phyloP scores from a whole-genome alignment of 352 stramenopile genomes.

The Aphanomyces astaci region DNA sequence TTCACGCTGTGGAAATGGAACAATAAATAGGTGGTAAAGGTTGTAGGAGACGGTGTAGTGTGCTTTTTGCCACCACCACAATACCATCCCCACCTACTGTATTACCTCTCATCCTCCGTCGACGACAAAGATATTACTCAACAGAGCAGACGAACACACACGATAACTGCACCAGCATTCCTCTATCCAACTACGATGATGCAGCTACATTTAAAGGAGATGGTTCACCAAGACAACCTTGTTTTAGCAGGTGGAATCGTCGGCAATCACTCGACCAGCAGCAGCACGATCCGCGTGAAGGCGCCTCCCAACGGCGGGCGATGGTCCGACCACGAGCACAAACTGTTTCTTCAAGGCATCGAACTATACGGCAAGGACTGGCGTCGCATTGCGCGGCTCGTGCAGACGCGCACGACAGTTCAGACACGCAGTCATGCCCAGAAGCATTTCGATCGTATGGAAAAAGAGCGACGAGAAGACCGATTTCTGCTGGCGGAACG shows the following conservation, averaged over 20 bases:
- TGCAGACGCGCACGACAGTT: constrained; percentile 18
- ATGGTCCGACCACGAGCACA: constrained; percentile 20
- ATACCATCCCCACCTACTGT: too few relatives aligned
- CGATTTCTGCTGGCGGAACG: background rate
- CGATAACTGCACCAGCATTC: too few relatives aligned
- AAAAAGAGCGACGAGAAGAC: constrained; percentile 11
- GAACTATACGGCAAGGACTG: constrained; percentile 24
- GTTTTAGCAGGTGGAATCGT: too few relatives aligned
- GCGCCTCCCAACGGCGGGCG: constrained; percentile 13
- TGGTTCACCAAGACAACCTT: background rate
- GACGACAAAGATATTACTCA: too few relatives aligned
- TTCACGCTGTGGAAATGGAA: background rate
- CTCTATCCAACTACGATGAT: too few relatives aligned
- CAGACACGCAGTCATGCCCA: constrained; percentile 21
- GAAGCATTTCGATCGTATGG: constrained; percentile 23
- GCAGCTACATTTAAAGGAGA: background rate
- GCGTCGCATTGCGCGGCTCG: constrained; percentile 17
- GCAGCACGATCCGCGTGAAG: background rate
- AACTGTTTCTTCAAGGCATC: constrained; percentile 20
- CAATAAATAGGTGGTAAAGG: background rate
- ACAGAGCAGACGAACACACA: too few relatives aligned
- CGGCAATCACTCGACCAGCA: too few relatives aligned
- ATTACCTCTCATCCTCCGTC: too few relatives aligned
- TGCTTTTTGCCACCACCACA: background rate
- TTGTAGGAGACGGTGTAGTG: background rate